Conservation (phyloP, 345 rosid species). For the Salix suchowensis region DNA sequence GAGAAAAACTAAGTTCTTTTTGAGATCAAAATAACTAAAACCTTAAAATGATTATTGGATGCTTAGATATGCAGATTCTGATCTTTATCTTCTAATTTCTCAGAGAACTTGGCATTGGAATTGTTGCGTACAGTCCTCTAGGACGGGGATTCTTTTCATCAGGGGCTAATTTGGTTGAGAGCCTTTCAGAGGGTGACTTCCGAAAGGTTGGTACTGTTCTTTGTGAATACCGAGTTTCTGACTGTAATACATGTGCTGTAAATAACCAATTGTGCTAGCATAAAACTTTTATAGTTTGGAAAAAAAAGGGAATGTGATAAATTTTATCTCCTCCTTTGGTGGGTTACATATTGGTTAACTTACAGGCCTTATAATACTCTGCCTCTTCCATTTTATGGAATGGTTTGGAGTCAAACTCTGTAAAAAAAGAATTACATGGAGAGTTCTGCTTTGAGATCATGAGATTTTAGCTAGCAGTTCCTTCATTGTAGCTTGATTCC, state of each 20-base stretch:
- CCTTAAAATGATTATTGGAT: not conserved
- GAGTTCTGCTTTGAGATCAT: not conserved
- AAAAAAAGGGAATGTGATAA: not conserved
- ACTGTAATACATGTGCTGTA: not conserved
- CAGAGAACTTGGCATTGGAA: conserved; percentile 74
- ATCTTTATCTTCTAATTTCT: not conserved
- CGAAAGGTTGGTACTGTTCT: conserved; percentile 34
- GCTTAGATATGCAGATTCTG: not conserved
- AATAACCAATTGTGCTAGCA: too few species aligned
- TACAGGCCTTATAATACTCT: not conserved
- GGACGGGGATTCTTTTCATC: conserved; percentile 63
- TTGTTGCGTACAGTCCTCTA: conserved; percentile 66
- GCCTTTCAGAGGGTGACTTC: conserved; percentile 31
- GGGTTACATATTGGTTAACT: not conserved
- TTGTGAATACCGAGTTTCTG: not conserved
- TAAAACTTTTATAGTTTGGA: too few species aligned
- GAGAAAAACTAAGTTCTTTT: not conserved
- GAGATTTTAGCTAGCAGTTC: not conserved
- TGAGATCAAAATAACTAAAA: not conserved
- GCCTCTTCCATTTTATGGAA: not conserved
- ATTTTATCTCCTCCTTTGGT: not conserved
- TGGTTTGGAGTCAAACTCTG: not conserved
- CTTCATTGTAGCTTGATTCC: not conserved
- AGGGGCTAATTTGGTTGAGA: conserved; percentile 55
- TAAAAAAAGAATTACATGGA: not conserved